Conservation (phyloP, 108 stramenopile genomes). For the Chaetoceros muelleri region DNA sequence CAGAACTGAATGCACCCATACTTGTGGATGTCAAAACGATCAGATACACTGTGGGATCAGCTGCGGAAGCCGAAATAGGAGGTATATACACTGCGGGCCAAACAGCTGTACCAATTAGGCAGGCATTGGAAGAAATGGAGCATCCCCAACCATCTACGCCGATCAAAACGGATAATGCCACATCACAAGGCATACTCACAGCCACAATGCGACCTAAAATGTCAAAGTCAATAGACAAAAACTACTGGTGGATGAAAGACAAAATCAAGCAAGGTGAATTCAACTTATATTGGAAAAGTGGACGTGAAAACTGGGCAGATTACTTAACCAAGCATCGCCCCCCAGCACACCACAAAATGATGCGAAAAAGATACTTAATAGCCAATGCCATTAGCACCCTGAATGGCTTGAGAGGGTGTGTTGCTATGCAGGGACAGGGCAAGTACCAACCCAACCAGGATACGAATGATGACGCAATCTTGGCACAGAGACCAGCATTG, state of each 20-base stretch:
- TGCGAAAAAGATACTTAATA: neutral
- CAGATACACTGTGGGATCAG: slow-evolving; percentile 18
- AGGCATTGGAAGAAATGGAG: slow-evolving; percentile 19
- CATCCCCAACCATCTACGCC: slow-evolving; percentile 36
- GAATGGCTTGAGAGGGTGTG: no score
- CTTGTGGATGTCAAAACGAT: slow-evolving; percentile 14
- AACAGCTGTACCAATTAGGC: slow-evolving; percentile 9
- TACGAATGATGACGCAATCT: no score
- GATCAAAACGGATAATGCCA: slow-evolving; percentile 27
- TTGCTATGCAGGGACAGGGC: no score
- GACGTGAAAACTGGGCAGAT: slow-evolving; percentile 1
- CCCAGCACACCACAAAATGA: slow-evolving; percentile 7
- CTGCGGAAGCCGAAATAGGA: slow-evolving; percentile 33
- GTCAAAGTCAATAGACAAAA: no score
- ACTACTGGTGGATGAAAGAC: no score
- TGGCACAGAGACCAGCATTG: no score
- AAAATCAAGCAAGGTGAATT: no score
- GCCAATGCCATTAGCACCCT: no score
- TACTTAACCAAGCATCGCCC: slow-evolving; percentile 16
- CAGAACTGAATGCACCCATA: slow-evolving; percentile 20
- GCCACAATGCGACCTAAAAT: no score
- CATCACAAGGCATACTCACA: slow-evolving; percentile 32
- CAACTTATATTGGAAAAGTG: slow-evolving; percentile 3
- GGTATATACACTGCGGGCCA: slow-evolving; percentile 21
- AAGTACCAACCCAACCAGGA: no score